Evolutionary conservation across 2,329 filamentous ascomycete species (phyloP).

Genomic region (Colletotrichum incanum): DNA sequence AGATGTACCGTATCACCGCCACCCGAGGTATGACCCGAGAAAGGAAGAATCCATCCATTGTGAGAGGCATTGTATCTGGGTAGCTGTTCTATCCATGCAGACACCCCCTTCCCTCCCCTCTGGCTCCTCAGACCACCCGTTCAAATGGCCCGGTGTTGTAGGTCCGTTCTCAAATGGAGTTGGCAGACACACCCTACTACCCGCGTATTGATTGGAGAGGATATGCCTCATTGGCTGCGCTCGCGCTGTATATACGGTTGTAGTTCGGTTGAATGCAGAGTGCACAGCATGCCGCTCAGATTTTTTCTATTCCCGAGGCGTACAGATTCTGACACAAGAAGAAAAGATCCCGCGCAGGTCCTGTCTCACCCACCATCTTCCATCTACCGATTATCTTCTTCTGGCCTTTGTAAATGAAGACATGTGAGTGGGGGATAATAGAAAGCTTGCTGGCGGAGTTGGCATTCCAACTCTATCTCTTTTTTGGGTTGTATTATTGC

Average conservation of each 20-base stretch:
- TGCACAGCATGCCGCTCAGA: constrained; percentile 25
- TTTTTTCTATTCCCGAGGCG: constrained; percentile 32
- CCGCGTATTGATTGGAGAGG: background rate
- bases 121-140: background rate
- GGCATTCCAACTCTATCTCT: no score
- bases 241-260: background rate
- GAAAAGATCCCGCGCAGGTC: constrained; percentile 8
- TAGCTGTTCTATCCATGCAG: background rate
- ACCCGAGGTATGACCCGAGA: background rate
- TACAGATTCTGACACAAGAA: constrained; percentile 39
- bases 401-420: background rate
- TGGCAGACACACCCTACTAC: background rate
- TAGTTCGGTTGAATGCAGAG: constrained; percentile 2
- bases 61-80: background rate
- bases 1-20: background rate
- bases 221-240: background rate
- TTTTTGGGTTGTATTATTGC: background rate
- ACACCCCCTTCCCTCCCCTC: no score
- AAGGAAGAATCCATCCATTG: no score
- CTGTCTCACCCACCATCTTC: constrained; percentile 28
- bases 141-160: background rate
- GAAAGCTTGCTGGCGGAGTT: no score
- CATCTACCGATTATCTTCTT: background rate
- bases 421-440: constrained; percentile 8
- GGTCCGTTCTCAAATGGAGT: background rate